These are phyloP conservation scores for Staphylotrichum tortipilum DNA, from an alignment of 495 filamentous ascomycete species.

Conservation along the genomic window DNA sequence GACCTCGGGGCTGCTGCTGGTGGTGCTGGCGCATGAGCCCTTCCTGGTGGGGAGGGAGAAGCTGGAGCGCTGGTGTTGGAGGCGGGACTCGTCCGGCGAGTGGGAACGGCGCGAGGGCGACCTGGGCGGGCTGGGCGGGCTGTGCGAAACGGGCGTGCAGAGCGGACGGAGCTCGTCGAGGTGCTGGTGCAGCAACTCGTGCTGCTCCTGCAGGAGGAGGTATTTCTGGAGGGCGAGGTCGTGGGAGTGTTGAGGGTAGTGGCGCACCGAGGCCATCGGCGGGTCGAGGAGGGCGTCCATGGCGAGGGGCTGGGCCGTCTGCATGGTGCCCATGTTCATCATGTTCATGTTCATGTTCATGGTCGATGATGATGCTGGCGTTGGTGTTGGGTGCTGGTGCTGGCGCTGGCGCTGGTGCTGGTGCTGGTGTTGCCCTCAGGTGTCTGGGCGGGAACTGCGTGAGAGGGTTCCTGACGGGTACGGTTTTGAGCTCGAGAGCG, in stretches of 20 bases:
- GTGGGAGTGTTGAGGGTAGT: conserved; percentile 27
- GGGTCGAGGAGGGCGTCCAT: conserved; percentile 13
- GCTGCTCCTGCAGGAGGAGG: conserved; percentile 45
- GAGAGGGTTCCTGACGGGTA: conserved; percentile 1
- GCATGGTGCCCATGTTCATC: neutral
- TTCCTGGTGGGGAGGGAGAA: conserved; percentile 20
- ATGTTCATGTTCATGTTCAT: conserved; percentile 5
- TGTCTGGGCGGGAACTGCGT: neutral
- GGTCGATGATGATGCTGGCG: too few relatives aligned
- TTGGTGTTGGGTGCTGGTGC: too few relatives aligned
- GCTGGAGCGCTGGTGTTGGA: conserved; percentile 13
- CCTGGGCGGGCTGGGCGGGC: conserved; percentile 32
- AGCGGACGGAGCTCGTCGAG: conserved; percentile 37
- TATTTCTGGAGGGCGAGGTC: conserved; percentile 49
- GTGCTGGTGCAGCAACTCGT: conserved; percentile 43
- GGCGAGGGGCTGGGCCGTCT: conserved; percentile 4
- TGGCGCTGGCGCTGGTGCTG: too few relatives aligned
- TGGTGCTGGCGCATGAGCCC: neutral
- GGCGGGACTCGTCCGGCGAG: conserved; percentile 5
- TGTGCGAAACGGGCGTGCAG: conserved; percentile 22
- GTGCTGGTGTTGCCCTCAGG: too few relatives aligned
- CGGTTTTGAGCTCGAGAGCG: conserved; percentile 1
- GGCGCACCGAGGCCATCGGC: conserved; percentile 5
- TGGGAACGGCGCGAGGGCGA: conserved; percentile 22
- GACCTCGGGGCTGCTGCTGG: conserved; percentile 26